Evolutionary conservation across 2,329 filamentous ascomycete genomes (phyloP).

Genomic region (Cadophora sp.): DNA sequence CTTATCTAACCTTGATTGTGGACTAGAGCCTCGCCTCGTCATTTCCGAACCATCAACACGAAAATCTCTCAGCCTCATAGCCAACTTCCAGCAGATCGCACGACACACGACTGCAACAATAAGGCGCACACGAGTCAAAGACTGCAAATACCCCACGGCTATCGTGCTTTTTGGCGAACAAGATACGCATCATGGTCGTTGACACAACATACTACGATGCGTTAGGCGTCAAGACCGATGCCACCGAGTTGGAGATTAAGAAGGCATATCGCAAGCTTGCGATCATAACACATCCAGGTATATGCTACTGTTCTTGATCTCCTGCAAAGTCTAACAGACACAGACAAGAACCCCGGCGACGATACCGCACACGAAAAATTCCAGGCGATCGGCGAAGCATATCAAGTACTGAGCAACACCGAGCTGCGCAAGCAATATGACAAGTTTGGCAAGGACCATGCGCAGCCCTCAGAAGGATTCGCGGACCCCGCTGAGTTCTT

Average conservation of each 20-base stretch:
- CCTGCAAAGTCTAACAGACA: constrained; percentile 12
- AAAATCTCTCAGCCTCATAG: constrained; percentile 26
- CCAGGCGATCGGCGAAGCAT: constrained; percentile 80
- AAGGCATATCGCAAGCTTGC: constrained; percentile 96
- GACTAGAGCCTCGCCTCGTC: constrained; percentile 27
- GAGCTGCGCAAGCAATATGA: constrained; percentile 93
- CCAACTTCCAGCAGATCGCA: constrained; percentile 10
- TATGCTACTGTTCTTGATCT: constrained; percentile 11
- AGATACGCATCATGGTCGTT: constrained; percentile 39
- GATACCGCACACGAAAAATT: constrained; percentile 94
- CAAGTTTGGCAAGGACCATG: constrained; percentile 94
- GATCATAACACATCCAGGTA: constrained; percentile 77
- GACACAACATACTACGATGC: constrained; percentile 62
- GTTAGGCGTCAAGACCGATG: constrained; percentile 82
- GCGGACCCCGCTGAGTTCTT: constrained; percentile 98
- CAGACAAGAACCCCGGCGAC: constrained; percentile 98
- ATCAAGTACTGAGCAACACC: constrained; percentile 84
- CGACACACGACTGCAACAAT: constrained; percentile 6
- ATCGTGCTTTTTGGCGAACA: background rate
- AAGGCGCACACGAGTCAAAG: background rate
- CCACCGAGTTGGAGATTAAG: constrained; percentile 92
- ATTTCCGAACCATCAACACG: constrained; percentile 25
- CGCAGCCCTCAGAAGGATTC: constrained; percentile 89
- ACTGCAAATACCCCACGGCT: background rate
- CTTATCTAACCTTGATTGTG: constrained; percentile 13